These are phyloP conservation scores for Rhodotorula mucilaginosa DNA, from an alignment of 1,284 basidiomycete genomes.

Conservation along the genomic window DNA sequence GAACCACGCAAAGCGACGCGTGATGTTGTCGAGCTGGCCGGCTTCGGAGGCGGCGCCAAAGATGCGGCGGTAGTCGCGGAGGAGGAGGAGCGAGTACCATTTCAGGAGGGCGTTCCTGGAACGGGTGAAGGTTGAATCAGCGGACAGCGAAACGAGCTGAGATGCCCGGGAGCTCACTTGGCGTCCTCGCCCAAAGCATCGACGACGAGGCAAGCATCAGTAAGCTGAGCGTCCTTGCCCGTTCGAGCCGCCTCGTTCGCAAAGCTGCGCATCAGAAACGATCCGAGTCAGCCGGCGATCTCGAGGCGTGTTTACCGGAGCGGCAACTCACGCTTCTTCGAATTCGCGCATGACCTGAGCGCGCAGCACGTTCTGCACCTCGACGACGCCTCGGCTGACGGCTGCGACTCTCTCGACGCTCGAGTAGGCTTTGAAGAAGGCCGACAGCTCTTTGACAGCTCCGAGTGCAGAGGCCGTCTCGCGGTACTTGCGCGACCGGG, in stretches of 20 bases:
- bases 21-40: slow-evolving; percentile 92
- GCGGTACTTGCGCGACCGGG: slow-evolving; percentile 71
- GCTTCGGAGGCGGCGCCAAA: slow-evolving; percentile 88
- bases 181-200: slow-evolving; percentile 83
- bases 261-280: slow-evolving; percentile 9
- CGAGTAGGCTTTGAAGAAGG: slow-evolving; percentile 70
- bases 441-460: slow-evolving; percentile 82
- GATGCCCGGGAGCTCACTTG: slow-evolving; percentile 51
- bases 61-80: slow-evolving; percentile 95
- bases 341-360: slow-evolving; percentile 80
- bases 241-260: slow-evolving; percentile 30
- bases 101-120: slow-evolving; percentile 68
- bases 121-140: not conserved
- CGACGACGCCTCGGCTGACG: slow-evolving; percentile 73
- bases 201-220: slow-evolving; percentile 75
- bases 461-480: slow-evolving; percentile 81
- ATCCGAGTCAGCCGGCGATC: not conserved
- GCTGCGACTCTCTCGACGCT: slow-evolving; percentile 72
- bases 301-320: no score
- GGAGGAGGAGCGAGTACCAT: slow-evolving; percentile 82
- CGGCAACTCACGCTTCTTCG: slow-evolving; percentile 70
- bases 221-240: slow-evolving; percentile 42
- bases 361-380: slow-evolving; percentile 71
- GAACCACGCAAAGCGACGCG: slow-evolving; percentile 94
- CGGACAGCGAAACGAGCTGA: not conserved